phyloP scores from a whole-genome alignment of 441 rosid species.

The Isatis lusitanica region DNA sequence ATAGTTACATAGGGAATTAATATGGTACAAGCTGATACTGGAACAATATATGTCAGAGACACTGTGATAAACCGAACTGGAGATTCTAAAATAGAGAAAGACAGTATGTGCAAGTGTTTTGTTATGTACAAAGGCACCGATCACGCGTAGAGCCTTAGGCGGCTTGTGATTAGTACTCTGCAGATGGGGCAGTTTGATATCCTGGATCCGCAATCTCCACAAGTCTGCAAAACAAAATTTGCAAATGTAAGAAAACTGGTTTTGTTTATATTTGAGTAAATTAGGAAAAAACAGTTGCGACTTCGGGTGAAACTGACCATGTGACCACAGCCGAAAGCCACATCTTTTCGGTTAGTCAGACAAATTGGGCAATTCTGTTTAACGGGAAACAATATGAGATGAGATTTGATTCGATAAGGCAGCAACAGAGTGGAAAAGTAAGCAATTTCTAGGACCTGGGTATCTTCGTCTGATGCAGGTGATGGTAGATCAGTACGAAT shows the following conservation, averaged over 20 bases:
- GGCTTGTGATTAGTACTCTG: constrained; percentile 58
- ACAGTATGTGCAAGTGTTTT: constrained; percentile 18
- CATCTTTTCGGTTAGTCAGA: constrained; percentile 57
- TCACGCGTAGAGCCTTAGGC: constrained; percentile 65
- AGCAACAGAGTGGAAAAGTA: background rate
- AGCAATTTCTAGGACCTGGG: constrained; percentile 45
- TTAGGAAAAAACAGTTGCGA: background rate
- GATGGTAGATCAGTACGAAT: constrained; percentile 19
- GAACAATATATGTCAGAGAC: constrained; percentile 2
- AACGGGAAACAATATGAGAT: background rate
- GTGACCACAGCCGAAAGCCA: constrained; percentile 84
- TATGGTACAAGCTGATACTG: constrained; percentile 7
- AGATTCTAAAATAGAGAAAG: constrained; percentile 8
- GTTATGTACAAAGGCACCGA: background rate
- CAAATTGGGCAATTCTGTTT: constrained; percentile 75
- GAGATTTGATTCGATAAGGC: constrained; percentile 5
- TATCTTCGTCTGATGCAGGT: constrained; percentile 43
- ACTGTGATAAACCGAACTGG: background rate
- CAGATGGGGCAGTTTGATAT: constrained; percentile 74
- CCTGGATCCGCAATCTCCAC: constrained; percentile 64
- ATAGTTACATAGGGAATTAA: background rate
- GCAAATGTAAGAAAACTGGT: background rate
- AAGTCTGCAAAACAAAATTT: constrained; percentile 47
- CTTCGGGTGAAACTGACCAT: constrained; percentile 48
- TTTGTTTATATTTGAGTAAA: background rate